A percentile compares a stretch with the other conserved stretches of the same genome.
Conservation (phyloP, 2,329 filamentous ascomycete genomes). For the Aspergillus sergii region DNA sequence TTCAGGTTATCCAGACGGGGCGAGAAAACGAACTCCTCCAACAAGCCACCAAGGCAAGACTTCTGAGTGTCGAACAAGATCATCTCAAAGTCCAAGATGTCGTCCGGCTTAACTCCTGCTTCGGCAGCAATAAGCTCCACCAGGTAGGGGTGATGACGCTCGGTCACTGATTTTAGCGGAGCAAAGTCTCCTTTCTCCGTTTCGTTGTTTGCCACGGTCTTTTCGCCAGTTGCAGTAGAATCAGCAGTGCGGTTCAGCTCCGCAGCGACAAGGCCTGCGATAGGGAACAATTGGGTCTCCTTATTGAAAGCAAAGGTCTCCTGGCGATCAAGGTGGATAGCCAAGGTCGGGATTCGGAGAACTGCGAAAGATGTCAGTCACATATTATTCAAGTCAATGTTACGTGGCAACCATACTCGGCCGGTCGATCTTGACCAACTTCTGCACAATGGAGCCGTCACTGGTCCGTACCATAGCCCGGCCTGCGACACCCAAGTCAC, state of each 20-base stretch:
- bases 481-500: conserved; percentile 87
- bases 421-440: conserved; percentile 85
- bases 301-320: conserved; percentile 93
- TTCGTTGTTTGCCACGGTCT: conserved; percentile 19
- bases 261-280: conserved; percentile 81
- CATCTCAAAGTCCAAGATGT: conserved; percentile 91
- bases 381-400: not conserved
- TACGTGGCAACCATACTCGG: conserved; percentile 56
- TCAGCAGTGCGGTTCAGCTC: conserved; percentile 78
- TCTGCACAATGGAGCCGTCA: conserved; percentile 75
- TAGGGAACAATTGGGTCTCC: conserved; percentile 93
- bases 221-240: conserved; percentile 36
- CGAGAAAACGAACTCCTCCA: conserved; percentile 94
- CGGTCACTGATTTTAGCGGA: conserved; percentile 73
- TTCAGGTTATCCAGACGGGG: conserved; percentile 93
- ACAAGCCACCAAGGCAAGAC: conserved; percentile 82
- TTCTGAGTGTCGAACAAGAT: conserved; percentile 97
- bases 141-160: conserved; percentile 87
- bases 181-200: conserved; percentile 62
- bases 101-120: conserved; percentile 67
- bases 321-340: conserved; percentile 88
- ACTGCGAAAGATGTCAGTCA: conserved; percentile 46
- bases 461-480: conserved; percentile 77
- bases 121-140: conserved; percentile 83
- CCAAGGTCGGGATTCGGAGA: conserved; percentile 87